Evolutionary conservation across 768 basidiomycete species (phyloP).

Genomic region (Suillus ampliporus): DNA sequence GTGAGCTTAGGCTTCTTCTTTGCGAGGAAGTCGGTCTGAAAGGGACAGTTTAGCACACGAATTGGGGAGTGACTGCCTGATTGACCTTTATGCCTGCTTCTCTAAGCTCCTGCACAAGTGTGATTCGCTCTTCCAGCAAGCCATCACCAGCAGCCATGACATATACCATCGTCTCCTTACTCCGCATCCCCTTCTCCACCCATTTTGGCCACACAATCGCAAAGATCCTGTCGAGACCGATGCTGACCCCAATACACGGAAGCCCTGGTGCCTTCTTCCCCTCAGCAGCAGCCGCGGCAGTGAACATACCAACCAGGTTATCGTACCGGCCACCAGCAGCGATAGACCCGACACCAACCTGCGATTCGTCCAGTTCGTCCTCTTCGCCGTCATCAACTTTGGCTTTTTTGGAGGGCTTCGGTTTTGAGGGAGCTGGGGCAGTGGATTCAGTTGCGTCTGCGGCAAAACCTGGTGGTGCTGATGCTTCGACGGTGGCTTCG

Average conservation of each 20-base stretch:
- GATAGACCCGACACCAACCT: slow-evolving; percentile 97
- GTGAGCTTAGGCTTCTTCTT: slow-evolving; percentile 91
- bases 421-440: slow-evolving; percentile 34
- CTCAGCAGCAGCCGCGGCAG: slow-evolving; percentile 77
- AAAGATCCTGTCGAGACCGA: slow-evolving; percentile 94
- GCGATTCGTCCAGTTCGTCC: slow-evolving; percentile 90
- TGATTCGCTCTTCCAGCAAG: slow-evolving; percentile 82
- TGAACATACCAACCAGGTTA: slow-evolving; percentile 91
- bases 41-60: slow-evolving; percentile 11
- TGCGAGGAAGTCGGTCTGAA: slow-evolving; percentile 88
- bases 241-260: slow-evolving; percentile 91
- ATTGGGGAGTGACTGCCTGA: slow-evolving; percentile 8
- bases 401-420: slow-evolving; percentile 49
- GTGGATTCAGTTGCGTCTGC: slow-evolving; percentile 54
- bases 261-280: slow-evolving; percentile 69
- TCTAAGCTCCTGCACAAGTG: slow-evolving; percentile 78
- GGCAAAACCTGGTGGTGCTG: slow-evolving; percentile 85
- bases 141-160: slow-evolving; percentile 93
- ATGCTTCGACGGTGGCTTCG: slow-evolving; percentile 92
- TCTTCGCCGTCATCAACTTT: slow-evolving; percentile 54
- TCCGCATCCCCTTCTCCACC: slow-evolving; percentile 77
- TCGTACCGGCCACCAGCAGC: slow-evolving; percentile 99
- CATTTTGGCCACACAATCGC: slow-evolving; percentile 89
- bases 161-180: slow-evolving; percentile 93
- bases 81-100: slow-evolving; percentile 87